Conservation (phyloP, 495 filamentous ascomycete species). For the Aspergillus saccharolyticus region DNA sequence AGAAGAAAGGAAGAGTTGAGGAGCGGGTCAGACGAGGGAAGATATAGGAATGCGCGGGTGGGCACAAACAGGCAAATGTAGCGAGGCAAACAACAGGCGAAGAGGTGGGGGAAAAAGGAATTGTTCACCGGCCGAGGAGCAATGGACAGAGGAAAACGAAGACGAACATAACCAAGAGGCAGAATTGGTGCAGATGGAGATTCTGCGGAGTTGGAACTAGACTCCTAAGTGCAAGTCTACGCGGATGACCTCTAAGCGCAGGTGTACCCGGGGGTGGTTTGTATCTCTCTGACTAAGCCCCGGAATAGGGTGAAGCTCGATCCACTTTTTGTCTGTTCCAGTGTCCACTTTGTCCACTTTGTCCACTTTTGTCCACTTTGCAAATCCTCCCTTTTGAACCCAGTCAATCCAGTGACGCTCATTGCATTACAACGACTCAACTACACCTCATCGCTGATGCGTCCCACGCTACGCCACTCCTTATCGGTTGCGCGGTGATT, state of each 20-base stretch:
- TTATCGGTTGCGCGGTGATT: too few relatives aligned
- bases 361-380: neutral
- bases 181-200: conserved; percentile 14
- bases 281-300: neutral
- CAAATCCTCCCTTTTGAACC: too few relatives aligned
- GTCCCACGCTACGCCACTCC: neutral
- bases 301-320: neutral
- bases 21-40: conserved; percentile 3
- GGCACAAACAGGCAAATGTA: neutral
- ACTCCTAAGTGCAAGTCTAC: conserved; percentile 65
- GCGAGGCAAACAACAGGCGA: neutral
- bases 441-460: neutral
- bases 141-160: neutral
- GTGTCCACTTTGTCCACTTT: neutral
- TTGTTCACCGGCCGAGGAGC: neutral
- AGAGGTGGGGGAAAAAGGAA: neutral
- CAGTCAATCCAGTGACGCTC: conserved; percentile 6
- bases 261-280: conserved; percentile 25
- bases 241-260: conserved; percentile 34
- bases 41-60: conserved; percentile 8
- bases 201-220: conserved; percentile 30
- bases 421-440: conserved; percentile 4
- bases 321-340: neutral
- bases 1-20: conserved; percentile 4
- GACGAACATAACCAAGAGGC: neutral